phyloP scores from a whole-genome alignment of 2,329 filamentous ascomycete genomes.

The Gremmenia infestans region DNA sequence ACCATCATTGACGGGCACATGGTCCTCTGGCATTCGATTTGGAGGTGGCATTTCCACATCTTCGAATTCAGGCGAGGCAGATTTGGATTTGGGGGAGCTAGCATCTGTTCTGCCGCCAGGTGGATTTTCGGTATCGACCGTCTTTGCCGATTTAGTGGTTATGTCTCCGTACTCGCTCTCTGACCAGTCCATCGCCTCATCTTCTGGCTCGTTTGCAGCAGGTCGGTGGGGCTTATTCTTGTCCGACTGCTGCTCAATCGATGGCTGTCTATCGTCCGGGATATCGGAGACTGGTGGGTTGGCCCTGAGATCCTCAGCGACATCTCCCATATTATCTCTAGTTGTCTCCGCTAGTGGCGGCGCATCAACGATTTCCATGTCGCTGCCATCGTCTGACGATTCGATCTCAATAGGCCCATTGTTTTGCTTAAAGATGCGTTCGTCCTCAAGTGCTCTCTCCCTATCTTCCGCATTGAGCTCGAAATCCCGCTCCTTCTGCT shows the following conservation, averaged over 20 bases:
- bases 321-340: conserved; percentile 12
- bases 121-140: neutral
- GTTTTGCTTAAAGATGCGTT: conserved; percentile 42
- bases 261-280: conserved; percentile 21
- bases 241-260: neutral
- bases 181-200: conserved; percentile 46
- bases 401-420: conserved; percentile 56
- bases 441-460: conserved; percentile 51
- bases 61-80: conserved; percentile 45
- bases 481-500: conserved; percentile 50
- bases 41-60: conserved; percentile 38
- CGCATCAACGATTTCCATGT: conserved; percentile 53
- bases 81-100: conserved; percentile 28
- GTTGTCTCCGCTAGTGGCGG: conserved; percentile 30
- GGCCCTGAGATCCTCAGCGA: conserved; percentile 31
- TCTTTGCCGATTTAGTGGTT: conserved; percentile 13
- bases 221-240: neutral
- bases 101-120: conserved; percentile 6
- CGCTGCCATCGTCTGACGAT: conserved; percentile 52
- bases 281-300: conserved; percentile 22
- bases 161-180: conserved; percentile 42
- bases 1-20: neutral
- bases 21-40: neutral
- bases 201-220: conserved; percentile 9
- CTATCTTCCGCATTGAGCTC: conserved; percentile 62